Percentiles rank a stretch among this genome's conserved stretches.
Conservation (phyloP, 257 asterid species). For the Buddleja alternifolia region DNA sequence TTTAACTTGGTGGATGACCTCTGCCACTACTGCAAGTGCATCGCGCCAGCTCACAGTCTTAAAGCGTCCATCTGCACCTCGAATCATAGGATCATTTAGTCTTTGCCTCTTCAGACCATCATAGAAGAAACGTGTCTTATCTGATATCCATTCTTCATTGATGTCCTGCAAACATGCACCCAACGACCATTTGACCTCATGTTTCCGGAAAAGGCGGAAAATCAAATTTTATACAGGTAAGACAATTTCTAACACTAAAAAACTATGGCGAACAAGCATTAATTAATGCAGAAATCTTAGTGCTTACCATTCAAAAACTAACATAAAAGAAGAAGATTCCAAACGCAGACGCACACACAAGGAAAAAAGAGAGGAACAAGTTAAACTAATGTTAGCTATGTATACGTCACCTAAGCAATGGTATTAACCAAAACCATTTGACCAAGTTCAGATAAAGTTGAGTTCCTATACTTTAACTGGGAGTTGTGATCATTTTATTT, state of each 20-base stretch:
- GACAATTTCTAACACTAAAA: neutral
- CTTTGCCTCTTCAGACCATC: slow-evolving; percentile 99
- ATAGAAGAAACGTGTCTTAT: slow-evolving; percentile 94
- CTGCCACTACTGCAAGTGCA: slow-evolving; percentile 87
- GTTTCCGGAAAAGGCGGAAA: neutral
- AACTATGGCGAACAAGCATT: neutral
- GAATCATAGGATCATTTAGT: slow-evolving; percentile 96
- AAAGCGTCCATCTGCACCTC: slow-evolving; percentile 96
- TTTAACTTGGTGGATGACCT: slow-evolving; percentile 74
- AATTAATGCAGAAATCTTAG: neutral
- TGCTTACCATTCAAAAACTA: slow-evolving; percentile 5
- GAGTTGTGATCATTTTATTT: no score
- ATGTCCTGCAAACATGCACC: slow-evolving; percentile 65
- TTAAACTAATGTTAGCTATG: neutral
- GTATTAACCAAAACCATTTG: neutral
- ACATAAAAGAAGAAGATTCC: neutral
- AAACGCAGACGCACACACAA: neutral
- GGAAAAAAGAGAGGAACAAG: neutral
- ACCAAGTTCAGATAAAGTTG: slow-evolving; percentile 15
- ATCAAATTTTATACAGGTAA: neutral
- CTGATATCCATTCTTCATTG: slow-evolving; percentile 99
- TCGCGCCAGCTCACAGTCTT: slow-evolving; percentile 95
- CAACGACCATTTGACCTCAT: slow-evolving; percentile 16
- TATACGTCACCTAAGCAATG: slow-evolving; percentile 4
- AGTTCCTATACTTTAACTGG: neutral